phyloP scores from a whole-genome alignment of 768 basidiomycete genomes.

The Asterophora lycoperdoides region DNA sequence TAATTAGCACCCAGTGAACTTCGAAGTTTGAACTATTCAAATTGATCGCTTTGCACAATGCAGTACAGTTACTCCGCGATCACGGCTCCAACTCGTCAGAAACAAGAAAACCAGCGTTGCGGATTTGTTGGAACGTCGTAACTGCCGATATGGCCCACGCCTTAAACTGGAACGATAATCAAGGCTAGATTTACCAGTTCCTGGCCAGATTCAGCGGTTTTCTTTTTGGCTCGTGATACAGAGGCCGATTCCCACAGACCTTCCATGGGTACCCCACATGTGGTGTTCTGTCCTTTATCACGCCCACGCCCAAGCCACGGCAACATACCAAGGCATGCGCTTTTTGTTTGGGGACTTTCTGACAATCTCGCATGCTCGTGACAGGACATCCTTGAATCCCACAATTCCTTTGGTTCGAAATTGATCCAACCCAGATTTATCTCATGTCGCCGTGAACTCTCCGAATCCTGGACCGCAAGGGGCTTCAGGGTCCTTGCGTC shows the following conservation, averaged over 20 bases:
- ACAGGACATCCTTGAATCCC: constrained; percentile 2
- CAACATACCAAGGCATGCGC: constrained; percentile 1
- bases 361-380: constrained; percentile 3
- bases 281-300: background rate
- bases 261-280: constrained; percentile 9
- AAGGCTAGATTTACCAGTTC: background rate
- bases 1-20: no score
- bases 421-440: constrained; percentile 16
- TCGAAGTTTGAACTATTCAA: background rate
- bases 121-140: background rate
- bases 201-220: constrained; percentile 1
- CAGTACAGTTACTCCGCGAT: no score
- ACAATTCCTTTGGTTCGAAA: constrained; percentile 11
- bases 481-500: constrained; percentile 23
- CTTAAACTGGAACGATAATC: background rate
- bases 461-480: constrained; percentile 27
- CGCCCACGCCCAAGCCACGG: constrained; percentile 1
- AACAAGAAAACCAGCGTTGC: background rate
- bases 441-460: constrained; percentile 35
- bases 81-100: constrained; percentile 1
- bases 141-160: constrained; percentile 3
- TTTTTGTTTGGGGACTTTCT: constrained; percentile 8
- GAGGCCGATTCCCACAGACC: constrained; percentile 3
- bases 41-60: background rate
- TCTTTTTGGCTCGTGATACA: constrained; percentile 8